Evolutionary conservation across 306 rosid genomes (phyloP), one percentile per base, ranked within the genome.

Genomic region (Parietaria judaica): DNA sequence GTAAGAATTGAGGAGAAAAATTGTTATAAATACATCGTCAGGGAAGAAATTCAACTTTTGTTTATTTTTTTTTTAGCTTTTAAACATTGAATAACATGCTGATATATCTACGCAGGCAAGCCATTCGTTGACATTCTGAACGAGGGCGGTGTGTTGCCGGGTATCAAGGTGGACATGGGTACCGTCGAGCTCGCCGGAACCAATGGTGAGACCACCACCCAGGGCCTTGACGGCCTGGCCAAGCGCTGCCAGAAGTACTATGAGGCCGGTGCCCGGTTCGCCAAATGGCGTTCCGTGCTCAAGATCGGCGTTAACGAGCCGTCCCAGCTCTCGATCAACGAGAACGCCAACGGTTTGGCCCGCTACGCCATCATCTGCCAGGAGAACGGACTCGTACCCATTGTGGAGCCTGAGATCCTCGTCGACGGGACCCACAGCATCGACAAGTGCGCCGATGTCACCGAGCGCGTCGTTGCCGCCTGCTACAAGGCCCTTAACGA

Each of bases 261-360:
- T 8, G 84, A 84, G 72, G 95, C 88, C 16, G 95, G 95, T 61
- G 90, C 90, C 4, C 72, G 95, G 6, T 87, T 87, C 36, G 95
- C 95, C 12, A 87, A 87, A 65, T 87, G 95, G 95, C 90, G 90
- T 38, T 85, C 95, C 1, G 95, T 87, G 60, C 88, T 84, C 65
- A 87, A 87, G 76, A 87, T 87, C 34, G 84, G 90, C 35, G 66
- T 78, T 5, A 87, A 58, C 16, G 90, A 87, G 70, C 95, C 95
- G 4, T 87, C 95, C n/a, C 81, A 76, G 73, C 46, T 87, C 5
- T 45, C 95, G 13, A 87, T 87, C 67, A 66, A 84, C 14, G 90
- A 84, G 63, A 87, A 87, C 48, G 95, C 90, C n/a, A 66, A 87
- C 14, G 95, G 86, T 4, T 69, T 87, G 68, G 95, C 95, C 4